A percentile compares a stretch with the other conserved stretches of the same genome.
Conservation (phyloP, 192 early-diverging fungal genomes). For the Umbelopsis ramanniana region DNA sequence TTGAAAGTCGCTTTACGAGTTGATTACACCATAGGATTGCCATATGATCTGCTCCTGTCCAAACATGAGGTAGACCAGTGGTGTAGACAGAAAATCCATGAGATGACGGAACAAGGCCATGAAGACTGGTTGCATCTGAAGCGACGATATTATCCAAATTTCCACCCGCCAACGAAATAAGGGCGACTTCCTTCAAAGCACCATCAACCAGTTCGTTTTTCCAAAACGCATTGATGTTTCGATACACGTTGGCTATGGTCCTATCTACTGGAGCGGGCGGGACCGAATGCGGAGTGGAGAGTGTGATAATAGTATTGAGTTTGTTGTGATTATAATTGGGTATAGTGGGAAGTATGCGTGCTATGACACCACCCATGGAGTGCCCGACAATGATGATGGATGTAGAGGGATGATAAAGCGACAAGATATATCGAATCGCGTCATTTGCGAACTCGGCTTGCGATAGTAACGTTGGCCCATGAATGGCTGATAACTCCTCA, state of each 20-base stretch:
- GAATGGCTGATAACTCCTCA: conserved; percentile 90
- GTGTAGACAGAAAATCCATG: conserved; percentile 83
- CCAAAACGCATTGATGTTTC: conserved; percentile 75
- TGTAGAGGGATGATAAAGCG: conserved; percentile 60
- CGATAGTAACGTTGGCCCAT: conserved; percentile 71
- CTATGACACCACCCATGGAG: conserved; percentile 84
- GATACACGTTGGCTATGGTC: conserved; percentile 65
- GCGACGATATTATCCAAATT: conserved; percentile 84
- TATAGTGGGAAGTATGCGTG: conserved; percentile 59
- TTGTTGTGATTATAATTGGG: conserved; percentile 55
- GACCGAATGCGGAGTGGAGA: conserved; percentile 71
- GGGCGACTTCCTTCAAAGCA: conserved; percentile 56
- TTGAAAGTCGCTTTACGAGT: conserved; percentile 51
- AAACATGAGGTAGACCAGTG: conserved; percentile 80
- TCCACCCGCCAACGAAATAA: conserved; percentile 92
- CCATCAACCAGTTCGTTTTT: conserved; percentile 32
- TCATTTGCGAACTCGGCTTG: conserved; percentile 87
- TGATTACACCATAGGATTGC: conserved; percentile 94
- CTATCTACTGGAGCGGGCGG: conserved; percentile 68
- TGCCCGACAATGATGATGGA: conserved; percentile 79
- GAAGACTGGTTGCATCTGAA: conserved; percentile 75
- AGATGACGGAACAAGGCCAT: conserved; percentile 58
- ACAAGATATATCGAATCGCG: conserved; percentile 71
- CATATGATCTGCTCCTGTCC: conserved; percentile 88
- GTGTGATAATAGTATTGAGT: conserved; percentile 67